These are phyloP conservation scores for Artemisia princeps DNA, from an alignment of 140 eudicot species.

Conservation along the genomic window DNA sequence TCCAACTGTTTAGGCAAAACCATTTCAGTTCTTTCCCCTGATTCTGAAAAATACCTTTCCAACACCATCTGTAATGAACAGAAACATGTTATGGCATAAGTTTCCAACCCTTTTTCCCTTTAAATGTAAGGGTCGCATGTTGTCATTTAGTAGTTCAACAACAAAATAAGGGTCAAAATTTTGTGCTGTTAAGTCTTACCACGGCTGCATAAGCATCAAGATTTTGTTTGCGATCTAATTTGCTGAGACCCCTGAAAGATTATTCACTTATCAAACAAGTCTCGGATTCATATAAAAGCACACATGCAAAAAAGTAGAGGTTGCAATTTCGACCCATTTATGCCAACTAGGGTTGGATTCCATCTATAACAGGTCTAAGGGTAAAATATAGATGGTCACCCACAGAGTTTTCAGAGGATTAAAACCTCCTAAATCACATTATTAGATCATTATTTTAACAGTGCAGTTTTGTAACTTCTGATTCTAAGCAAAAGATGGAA, in stretches of 20 bases:
- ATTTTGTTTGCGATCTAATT: conserved; percentile 54
- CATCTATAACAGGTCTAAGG: too few relatives aligned
- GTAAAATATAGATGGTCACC: too few relatives aligned
- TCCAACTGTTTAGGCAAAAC: conserved; percentile 74
- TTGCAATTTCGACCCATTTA: neutral
- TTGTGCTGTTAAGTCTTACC: conserved; percentile 37
- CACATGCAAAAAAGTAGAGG: neutral
- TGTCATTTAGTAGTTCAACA: neutral
- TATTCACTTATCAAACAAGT: neutral
- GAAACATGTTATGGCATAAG: neutral
- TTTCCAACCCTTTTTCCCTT: neutral
- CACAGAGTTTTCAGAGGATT: too few relatives aligned
- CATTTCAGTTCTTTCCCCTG: conserved; percentile 56
- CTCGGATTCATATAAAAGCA: neutral
- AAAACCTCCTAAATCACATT: too few relatives aligned
- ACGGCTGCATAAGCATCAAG: conserved; percentile 85
- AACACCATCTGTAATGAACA: conserved; percentile 55
- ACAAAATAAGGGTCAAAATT: neutral
- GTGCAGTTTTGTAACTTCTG: too few relatives aligned
- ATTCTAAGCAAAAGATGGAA: too few relatives aligned
- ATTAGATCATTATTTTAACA: too few relatives aligned
- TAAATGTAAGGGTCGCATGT: neutral
- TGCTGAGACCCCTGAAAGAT: conserved; percentile 63
- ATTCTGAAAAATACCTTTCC: conserved; percentile 61
- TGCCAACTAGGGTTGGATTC: neutral